phyloP scores from a whole-genome alignment of 176 grass and related monocot genomes.

The Triticum turgidum region DNA sequence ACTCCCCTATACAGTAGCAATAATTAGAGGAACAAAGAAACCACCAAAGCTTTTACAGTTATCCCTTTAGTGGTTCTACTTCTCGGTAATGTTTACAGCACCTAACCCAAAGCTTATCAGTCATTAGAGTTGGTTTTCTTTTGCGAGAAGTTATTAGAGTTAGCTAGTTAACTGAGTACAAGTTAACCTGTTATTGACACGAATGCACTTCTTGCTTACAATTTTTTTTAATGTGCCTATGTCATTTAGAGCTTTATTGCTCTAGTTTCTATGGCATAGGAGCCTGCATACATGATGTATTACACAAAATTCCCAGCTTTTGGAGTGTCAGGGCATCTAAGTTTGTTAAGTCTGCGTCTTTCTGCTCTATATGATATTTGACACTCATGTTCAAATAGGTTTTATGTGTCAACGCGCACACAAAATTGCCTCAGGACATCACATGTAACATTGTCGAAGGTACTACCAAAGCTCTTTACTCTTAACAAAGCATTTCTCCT shows the following conservation, averaged over 20 bases:
- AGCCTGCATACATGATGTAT: not conserved
- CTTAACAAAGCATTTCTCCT: not conserved
- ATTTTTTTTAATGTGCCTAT: not conserved
- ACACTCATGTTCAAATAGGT: slow-evolving; percentile 54
- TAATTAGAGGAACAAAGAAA: not conserved
- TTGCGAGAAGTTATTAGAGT: not conserved
- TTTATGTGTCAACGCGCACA: slow-evolving; percentile 77
- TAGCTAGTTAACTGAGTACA: not conserved
- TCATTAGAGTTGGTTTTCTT: not conserved
- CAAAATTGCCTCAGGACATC: slow-evolving; percentile 73
- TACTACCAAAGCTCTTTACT: slow-evolving; percentile 33
- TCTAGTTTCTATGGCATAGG: not conserved
- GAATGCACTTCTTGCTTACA: not conserved
- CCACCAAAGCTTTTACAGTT: not conserved
- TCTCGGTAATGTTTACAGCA: not conserved
- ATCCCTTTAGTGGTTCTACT: not conserved
- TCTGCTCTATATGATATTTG: slow-evolving; percentile 3
- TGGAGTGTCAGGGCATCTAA: not conserved
- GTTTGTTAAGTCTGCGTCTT: not conserved
- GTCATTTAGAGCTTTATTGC: not conserved
- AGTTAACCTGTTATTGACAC: not conserved
- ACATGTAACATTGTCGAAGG: slow-evolving; percentile 79
- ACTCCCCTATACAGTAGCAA: not conserved
- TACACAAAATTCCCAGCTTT: not conserved
- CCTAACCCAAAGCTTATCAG: not conserved